Percentiles rank a stretch among this genome's conserved stretches.
Conservation (phyloP, 495 filamentous ascomycete species). For the Neurospora sp. region DNA sequence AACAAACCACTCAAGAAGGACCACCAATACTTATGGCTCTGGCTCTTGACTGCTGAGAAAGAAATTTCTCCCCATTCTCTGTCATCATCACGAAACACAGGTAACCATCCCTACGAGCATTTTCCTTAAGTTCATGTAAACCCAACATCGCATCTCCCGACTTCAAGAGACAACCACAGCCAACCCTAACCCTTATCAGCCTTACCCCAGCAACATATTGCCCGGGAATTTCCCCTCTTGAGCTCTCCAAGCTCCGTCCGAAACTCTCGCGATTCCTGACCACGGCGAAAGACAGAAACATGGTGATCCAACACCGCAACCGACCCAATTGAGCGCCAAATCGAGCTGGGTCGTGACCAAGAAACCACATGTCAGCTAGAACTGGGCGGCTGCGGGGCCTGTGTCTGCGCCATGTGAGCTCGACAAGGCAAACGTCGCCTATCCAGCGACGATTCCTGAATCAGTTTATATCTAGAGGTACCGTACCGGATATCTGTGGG, state of each 20-base stretch:
- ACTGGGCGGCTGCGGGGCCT: constrained; percentile 11
- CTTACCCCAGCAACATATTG: background rate
- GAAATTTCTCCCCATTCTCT: background rate
- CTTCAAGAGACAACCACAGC: background rate
- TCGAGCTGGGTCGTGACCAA: background rate
- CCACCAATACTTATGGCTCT: background rate
- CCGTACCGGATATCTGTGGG: background rate
- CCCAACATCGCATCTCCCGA: background rate
- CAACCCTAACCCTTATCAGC: background rate
- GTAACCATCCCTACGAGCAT: background rate
- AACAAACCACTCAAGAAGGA: background rate
- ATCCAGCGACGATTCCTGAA: constrained; percentile 20
- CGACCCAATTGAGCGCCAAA: constrained; percentile 6
- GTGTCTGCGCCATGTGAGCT: constrained; percentile 11
- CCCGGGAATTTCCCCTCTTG: background rate
- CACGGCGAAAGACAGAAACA: background rate
- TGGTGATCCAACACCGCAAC: background rate
- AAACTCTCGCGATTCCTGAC: background rate
- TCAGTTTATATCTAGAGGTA: constrained; percentile 21
- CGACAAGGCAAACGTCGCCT: background rate
- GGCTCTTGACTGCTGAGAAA: background rate
- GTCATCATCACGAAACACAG: background rate
- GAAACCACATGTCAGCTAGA: constrained; percentile 14
- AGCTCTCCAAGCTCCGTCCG: background rate
- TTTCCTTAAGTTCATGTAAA: background rate